Percentiles rank a stretch among this genome's conserved stretches.
phyloP scores from a whole-genome alignment of 805 yeast genomes.

The Deakozyma indianensis region DNA sequence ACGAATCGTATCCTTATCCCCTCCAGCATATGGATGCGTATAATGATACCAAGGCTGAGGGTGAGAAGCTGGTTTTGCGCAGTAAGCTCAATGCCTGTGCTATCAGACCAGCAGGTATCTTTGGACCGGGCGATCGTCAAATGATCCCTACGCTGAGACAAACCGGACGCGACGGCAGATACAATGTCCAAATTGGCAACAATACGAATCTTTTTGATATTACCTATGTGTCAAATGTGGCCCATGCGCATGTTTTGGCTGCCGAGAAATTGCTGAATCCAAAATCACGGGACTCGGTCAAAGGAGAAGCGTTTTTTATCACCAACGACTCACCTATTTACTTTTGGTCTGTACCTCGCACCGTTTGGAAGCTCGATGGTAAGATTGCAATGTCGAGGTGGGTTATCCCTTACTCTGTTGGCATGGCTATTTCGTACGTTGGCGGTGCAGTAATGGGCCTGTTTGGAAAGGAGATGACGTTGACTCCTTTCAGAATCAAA shows the following conservation, averaged over 20 bases:
- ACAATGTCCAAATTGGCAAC: slow-evolving; percentile 87
- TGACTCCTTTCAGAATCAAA: slow-evolving; percentile 88
- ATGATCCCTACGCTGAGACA: slow-evolving; percentile 81
- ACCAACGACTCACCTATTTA: slow-evolving; percentile 92
- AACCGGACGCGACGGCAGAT: slow-evolving; percentile 73
- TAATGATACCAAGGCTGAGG: slow-evolving; percentile 86
- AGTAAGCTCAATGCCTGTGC: slow-evolving; percentile 78
- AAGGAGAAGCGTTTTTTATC: slow-evolving; percentile 80
- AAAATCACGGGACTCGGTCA: slow-evolving; percentile 28
- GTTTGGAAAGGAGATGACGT: slow-evolving; percentile 75
- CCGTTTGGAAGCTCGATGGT: slow-evolving; percentile 96
- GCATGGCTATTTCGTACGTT: slow-evolving; percentile 65
- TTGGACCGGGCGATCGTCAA: slow-evolving; percentile 98
- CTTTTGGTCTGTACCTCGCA: slow-evolving; percentile 93
- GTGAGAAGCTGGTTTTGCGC: slow-evolving; percentile 66
- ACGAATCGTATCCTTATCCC: slow-evolving; percentile 91
- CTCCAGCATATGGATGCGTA: slow-evolving; percentile 89
- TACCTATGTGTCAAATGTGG: slow-evolving; percentile 97
- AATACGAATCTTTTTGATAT: slow-evolving; percentile 90
- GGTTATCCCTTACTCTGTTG: slow-evolving; percentile 60
- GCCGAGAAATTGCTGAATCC: slow-evolving; percentile 56
- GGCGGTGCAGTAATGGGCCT: slow-evolving; percentile 62
- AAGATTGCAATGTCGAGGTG: slow-evolving; percentile 56
- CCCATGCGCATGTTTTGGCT: slow-evolving; percentile 90
- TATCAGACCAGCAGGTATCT: slow-evolving; percentile 92